These are phyloP conservation scores for Carex littledalei DNA, from an alignment of 176 grass and related monocot species.

Conservation along the genomic window DNA sequence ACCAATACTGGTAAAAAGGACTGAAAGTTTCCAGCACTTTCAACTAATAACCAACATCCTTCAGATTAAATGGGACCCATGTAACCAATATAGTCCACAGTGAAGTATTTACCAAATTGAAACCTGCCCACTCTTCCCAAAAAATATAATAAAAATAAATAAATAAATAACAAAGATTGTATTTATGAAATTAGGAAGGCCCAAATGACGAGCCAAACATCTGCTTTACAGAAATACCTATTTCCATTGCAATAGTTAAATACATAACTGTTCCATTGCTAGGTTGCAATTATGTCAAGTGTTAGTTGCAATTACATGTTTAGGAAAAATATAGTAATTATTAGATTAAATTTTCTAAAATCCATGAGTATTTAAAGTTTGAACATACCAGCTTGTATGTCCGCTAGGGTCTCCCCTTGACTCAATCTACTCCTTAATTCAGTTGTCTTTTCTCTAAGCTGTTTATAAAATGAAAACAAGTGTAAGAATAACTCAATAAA, in stretches of 20 bases:
- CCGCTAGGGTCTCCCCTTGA: constrained; percentile 65
- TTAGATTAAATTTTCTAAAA: not conserved
- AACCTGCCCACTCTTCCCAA: not conserved
- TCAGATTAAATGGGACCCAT: not conserved
- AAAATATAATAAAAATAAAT: not conserved
- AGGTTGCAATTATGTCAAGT: not conserved
- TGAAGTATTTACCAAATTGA: not conserved
- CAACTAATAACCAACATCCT: not conserved
- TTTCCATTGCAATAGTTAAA: not conserved
- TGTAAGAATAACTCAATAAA: not conserved
- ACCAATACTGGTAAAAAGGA: not conserved
- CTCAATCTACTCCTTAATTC: constrained; percentile 60
- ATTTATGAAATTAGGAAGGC: not conserved
- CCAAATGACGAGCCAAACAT: not conserved
- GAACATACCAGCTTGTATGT: constrained; percentile 63
- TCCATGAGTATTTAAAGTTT: not conserved
- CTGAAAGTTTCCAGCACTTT: not conserved
- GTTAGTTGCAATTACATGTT: not conserved
- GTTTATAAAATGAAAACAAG: constrained; percentile 15
- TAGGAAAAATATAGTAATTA: not conserved
- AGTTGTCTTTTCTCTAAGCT: constrained; percentile 65
- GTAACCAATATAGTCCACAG: not conserved
- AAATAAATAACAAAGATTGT: not conserved
- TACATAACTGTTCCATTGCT: not conserved
- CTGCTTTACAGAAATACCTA: not conserved